Base-by-base conservation (phyloP, 257 asterid genomes). In the Salvia hispanica region DNA sequence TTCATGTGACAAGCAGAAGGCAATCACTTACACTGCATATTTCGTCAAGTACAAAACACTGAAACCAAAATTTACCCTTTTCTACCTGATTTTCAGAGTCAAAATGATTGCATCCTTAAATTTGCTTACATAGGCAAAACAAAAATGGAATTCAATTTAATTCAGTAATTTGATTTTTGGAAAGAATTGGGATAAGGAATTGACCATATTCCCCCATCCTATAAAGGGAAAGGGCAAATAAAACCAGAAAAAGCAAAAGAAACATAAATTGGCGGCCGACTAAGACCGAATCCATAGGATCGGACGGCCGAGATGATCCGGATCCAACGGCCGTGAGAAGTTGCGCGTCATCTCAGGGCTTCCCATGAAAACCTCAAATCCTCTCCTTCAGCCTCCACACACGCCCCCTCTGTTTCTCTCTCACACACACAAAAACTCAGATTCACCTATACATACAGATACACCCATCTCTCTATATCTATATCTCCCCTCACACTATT, bases 341-440 rank as follows among this genome's bases (percentile, higher is more conserved):
- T 33, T 61, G 54, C 70, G 65, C 82, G 74, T 84, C 79, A 66
- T 74, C 78, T 66, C 83, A 79, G 78, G 85, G 90, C 85, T 67
- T 73, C 80, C 87, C 82, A 73, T 75, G 79, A 72, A 83, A 75
- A 79, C 82, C 83, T 77, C 81, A 74, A 81, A 79, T 73, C 85
- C 77, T 75, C 42, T 68, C 77, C 4, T 64, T 64, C 73, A 79
- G 85, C 84, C 88, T 85, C 82, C 86, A 68, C 79, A 74, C 74
- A 69, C 66, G 15, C 62, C 16, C 9, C 16, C 28, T 43, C 72
- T 58, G 69, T 15, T 15, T 21, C 57, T 51, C 71, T 71, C 44
- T 31, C 66, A 39, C 53, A 21, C 67, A 6, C 67, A 12, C 66
- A 70, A 10, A 64, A 70, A 73, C 76, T 75, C 84, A 82, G 84